Conservation (phyloP, 768 basidiomycete species). For the Tulasnella sp. region DNA sequence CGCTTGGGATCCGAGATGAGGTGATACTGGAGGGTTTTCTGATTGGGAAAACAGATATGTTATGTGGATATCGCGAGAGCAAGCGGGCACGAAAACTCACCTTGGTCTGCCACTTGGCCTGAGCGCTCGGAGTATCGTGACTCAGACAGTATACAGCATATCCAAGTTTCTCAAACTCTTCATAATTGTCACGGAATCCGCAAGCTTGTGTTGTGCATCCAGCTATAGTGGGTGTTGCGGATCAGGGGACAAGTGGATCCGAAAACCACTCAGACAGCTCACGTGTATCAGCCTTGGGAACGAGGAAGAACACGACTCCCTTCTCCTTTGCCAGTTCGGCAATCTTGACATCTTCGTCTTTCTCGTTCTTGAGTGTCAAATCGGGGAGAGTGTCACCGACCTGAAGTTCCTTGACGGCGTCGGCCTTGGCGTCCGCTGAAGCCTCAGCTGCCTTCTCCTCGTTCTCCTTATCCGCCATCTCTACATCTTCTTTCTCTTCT, state of each 20-base stretch:
- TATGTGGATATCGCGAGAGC: constrained; percentile 3
- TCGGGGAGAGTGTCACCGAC: constrained; percentile 73
- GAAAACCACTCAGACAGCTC: constrained; percentile 34
- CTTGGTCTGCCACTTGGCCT: constrained; percentile 84
- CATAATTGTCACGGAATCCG: constrained; percentile 79
- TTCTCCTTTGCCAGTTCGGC: constrained; percentile 58
- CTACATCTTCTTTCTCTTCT: constrained; percentile 30
- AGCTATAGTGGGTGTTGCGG: constrained; percentile 43
- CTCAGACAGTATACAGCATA: constrained; percentile 83
- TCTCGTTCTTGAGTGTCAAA: constrained; percentile 76
- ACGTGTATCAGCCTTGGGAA: constrained; percentile 86
- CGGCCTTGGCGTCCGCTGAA: constrained; percentile 30
- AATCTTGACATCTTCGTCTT: constrained; percentile 72
- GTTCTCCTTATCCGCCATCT: constrained; percentile 20
- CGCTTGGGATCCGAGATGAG: constrained; percentile 87
- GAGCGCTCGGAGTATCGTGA: constrained; percentile 67
- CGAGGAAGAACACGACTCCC: constrained; percentile 76
- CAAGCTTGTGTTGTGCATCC: constrained; percentile 94
- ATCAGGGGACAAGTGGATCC: neutral
- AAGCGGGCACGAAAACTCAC: constrained; percentile 39
- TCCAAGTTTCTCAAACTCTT: constrained; percentile 62
- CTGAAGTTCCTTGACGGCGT: constrained; percentile 43
- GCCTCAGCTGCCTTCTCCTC: constrained; percentile 27
- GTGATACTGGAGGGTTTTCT: constrained; percentile 83
- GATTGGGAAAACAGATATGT: constrained; percentile 27